Evolutionary conservation across 768 basidiomycete genomes (phyloP).

Genomic region (Termitomyces sp.): DNA sequence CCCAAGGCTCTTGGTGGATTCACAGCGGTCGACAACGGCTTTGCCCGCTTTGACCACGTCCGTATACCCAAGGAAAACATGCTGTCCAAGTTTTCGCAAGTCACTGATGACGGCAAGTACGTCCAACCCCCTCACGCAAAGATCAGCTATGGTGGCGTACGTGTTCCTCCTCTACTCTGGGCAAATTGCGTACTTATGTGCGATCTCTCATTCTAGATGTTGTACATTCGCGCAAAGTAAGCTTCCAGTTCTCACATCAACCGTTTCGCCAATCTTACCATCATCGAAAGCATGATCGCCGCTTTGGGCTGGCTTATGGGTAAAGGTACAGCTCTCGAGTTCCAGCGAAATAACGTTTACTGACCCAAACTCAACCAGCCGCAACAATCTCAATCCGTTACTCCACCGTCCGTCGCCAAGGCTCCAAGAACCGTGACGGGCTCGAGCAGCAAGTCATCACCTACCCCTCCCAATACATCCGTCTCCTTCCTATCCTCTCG

Average conservation of each 20-base stretch:
- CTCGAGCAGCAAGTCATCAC: conserved; percentile 63
- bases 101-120: conserved; percentile 62
- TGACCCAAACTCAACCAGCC: conserved; percentile 24
- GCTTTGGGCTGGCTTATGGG: conserved; percentile 58
- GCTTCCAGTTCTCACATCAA: conserved; percentile 7
- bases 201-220: conserved; percentile 46
- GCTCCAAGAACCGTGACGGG: conserved; percentile 41
- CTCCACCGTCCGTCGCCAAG: conserved; percentile 67
- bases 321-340: conserved; percentile 39
- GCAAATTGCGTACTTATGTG: background rate
- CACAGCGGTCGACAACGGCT: conserved; percentile 60
- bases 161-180: conserved; percentile 17
- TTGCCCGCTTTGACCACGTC: conserved; percentile 58
- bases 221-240: conserved; percentile 65
- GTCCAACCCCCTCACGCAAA: conserved; percentile 66
- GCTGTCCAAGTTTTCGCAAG: conserved; percentile 69
- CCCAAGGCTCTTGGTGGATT: conserved; percentile 51
- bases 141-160: conserved; percentile 69
- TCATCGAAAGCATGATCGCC: conserved; percentile 52
- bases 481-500: conserved; percentile 65
- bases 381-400: conserved; percentile 68
- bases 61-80: conserved; percentile 66
- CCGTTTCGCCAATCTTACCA: background rate
- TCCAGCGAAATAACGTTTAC: background rate
- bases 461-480: conserved; percentile 71